These are phyloP conservation scores for Neobulgaria alba DNA, from an alignment of 2,329 filamentous ascomycete species.

Conservation along the genomic window DNA sequence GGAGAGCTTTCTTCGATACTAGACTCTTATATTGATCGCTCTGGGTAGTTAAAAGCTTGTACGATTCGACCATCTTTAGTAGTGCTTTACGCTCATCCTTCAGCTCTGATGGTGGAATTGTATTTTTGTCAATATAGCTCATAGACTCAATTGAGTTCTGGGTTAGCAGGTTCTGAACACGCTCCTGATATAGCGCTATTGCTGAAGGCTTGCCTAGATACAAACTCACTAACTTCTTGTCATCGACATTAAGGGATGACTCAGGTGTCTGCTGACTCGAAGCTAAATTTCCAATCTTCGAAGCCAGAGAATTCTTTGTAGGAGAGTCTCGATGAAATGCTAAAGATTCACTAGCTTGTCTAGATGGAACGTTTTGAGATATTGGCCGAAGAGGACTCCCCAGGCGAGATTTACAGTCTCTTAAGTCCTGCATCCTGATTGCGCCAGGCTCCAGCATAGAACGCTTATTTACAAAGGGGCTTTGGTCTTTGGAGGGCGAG, in stretches of 20 bases:
- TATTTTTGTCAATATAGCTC: conserved; percentile 18
- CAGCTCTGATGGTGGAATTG: conserved; percentile 16
- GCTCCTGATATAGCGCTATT: conserved; percentile 15
- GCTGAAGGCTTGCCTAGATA: conserved; percentile 18
- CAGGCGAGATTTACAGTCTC: conserved; percentile 9
- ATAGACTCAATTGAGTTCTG: conserved; percentile 17
- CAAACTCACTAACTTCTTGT: conserved; percentile 20
- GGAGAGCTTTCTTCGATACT: conserved; percentile 16
- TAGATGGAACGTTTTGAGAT: conserved; percentile 18
- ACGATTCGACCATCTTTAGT: conserved; percentile 19
- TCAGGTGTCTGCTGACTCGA: conserved; percentile 18
- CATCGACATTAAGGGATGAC: conserved; percentile 16
- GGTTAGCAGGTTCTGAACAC: conserved; percentile 13
- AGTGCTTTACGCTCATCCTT: conserved; percentile 20
- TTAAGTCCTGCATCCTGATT: conserved; percentile 3
- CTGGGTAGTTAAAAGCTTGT: conserved; percentile 8
- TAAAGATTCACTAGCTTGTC: conserved; percentile 18
- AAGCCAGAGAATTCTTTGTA: conserved; percentile 8
- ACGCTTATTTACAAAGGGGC: neutral
- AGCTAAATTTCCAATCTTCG: conserved; percentile 4
- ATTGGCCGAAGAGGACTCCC: conserved; percentile 24
- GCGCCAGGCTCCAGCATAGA: neutral
- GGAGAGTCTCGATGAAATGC: conserved; percentile 20
- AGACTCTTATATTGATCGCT: conserved; percentile 7
- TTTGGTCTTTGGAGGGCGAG: too few relatives aligned